A percentile compares a stretch with the other conserved stretches of the same genome.
Conservation (phyloP, 495 filamentous ascomycete genomes). For the Penicillium soppii region DNA sequence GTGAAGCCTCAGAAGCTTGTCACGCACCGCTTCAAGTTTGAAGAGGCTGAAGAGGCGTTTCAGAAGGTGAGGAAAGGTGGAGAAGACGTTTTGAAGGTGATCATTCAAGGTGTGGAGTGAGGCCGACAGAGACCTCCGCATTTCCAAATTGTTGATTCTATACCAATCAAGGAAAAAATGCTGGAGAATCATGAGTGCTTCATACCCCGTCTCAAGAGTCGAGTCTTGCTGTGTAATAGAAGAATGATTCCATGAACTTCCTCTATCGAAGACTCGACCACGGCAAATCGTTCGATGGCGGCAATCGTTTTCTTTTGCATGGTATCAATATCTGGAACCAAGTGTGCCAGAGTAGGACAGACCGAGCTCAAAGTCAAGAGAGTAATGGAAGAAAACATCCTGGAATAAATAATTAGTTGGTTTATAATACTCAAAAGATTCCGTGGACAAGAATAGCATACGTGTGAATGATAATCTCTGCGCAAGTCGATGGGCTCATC, state of each 20-base stretch:
- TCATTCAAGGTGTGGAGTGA: constrained; percentile 60
- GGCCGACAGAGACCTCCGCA: too few relatives aligned
- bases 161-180: neutral
- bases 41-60: constrained; percentile 76
- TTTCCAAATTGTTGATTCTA: too few relatives aligned
- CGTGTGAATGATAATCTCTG: constrained; percentile 6
- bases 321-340: constrained; percentile 1
- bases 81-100: constrained; percentile 78
- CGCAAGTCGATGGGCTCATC: neutral
- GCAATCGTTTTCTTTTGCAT: neutral
- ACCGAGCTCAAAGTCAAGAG: constrained; percentile 1
- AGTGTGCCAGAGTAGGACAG: neutral
- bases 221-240: constrained; percentile 4
- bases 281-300: neutral
- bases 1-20: constrained; percentile 74
- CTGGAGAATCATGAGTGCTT: neutral
- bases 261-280: neutral
- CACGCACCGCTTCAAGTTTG: constrained; percentile 66
- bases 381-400: constrained; percentile 5
- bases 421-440: neutral
- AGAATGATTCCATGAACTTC: constrained; percentile 3
- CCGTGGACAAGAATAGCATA: neutral
- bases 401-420: neutral
- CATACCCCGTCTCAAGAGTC: constrained; percentile 1
- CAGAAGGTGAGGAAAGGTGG: constrained; percentile 71